phyloP scores from a whole-genome alignment of 2,329 filamentous ascomycete genomes.

The Hortaea sp. region DNA sequence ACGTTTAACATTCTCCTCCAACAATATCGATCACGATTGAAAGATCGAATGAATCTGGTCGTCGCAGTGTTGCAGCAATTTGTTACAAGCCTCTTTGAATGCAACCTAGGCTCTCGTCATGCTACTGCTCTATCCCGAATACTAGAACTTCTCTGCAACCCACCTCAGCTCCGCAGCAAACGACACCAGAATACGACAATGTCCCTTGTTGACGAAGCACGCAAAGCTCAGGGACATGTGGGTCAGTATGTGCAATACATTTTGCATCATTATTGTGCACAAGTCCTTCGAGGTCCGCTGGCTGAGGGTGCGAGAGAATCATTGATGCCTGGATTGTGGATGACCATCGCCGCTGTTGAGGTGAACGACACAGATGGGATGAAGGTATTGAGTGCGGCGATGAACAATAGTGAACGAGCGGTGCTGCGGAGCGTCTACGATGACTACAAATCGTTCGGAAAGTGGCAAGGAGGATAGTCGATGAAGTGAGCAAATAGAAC shows the following conservation, averaged over 20 bases:
- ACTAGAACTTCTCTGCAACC: constrained; percentile 51
- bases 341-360: constrained; percentile 43
- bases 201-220: constrained; percentile 47
- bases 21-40: constrained; percentile 48
- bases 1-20: constrained; percentile 43
- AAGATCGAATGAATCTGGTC: constrained; percentile 51
- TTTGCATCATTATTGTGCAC: constrained; percentile 46
- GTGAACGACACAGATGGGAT: constrained; percentile 35
- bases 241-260: constrained; percentile 49
- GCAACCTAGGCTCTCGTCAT: constrained; percentile 31
- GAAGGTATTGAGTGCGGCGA: constrained; percentile 40
- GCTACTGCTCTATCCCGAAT: constrained; percentile 44
- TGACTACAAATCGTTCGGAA: constrained; percentile 33
- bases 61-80: constrained; percentile 46
- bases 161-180: constrained; percentile 32
- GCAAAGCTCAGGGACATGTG: constrained; percentile 47
- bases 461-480: constrained; percentile 18
- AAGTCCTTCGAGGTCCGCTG: constrained; percentile 41
- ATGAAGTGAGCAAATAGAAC: no score
- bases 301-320: constrained; percentile 42
- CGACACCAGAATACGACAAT: constrained; percentile 11
- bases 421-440: constrained; percentile 45
- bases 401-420: constrained; percentile 42
- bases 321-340: constrained; percentile 42
- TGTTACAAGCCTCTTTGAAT: constrained; percentile 44